Percentiles rank a stretch among this genome's conserved stretches.
Conservation (phyloP, 108 stramenopile genomes). For the Fistulifera pelliculosa region DNA sequence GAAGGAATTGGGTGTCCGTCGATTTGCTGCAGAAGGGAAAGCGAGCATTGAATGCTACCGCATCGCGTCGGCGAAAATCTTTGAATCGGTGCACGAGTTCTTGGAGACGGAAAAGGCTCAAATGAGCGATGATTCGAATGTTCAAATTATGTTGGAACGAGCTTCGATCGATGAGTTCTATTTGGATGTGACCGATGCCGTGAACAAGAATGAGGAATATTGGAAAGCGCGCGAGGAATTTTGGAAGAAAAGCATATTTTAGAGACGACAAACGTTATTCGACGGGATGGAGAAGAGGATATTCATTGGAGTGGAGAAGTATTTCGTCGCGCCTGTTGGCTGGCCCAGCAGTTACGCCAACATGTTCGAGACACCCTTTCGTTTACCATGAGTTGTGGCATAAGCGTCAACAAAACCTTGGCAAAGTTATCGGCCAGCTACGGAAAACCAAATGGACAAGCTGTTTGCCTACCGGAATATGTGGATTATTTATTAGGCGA, state of each 20-base stretch:
- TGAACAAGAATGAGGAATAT: constrained; percentile 8
- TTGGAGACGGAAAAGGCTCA: constrained; percentile 7
- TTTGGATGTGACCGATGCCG: constrained; percentile 74
- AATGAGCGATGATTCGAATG: constrained; percentile 4
- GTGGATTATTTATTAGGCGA: constrained; percentile 46
- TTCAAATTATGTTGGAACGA: constrained; percentile 56
- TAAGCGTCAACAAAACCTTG: constrained; percentile 68
- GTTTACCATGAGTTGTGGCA: constrained; percentile 77
- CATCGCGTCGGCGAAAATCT: constrained; percentile 64
- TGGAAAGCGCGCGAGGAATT: constrained; percentile 3
- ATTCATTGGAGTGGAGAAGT: constrained; percentile 11
- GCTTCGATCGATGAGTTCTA: constrained; percentile 84
- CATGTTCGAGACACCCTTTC: constrained; percentile 48
- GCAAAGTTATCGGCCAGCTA: constrained; percentile 77
- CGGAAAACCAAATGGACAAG: constrained; percentile 85
- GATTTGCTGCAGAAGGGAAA: constrained; percentile 61
- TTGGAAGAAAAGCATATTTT: not conserved
- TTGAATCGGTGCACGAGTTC: constrained; percentile 49
- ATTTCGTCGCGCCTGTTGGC: constrained; percentile 37
- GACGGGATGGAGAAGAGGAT: constrained; percentile 7
- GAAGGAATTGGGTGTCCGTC: constrained; percentile 46
- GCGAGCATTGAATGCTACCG: constrained; percentile 81
- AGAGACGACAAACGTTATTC: not conserved
- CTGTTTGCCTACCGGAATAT: constrained; percentile 47
- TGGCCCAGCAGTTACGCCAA: constrained; percentile 43